Conservation (phyloP, 1,139 yeast genomes). For the Lodderomyces pseudojiufengensis region DNA sequence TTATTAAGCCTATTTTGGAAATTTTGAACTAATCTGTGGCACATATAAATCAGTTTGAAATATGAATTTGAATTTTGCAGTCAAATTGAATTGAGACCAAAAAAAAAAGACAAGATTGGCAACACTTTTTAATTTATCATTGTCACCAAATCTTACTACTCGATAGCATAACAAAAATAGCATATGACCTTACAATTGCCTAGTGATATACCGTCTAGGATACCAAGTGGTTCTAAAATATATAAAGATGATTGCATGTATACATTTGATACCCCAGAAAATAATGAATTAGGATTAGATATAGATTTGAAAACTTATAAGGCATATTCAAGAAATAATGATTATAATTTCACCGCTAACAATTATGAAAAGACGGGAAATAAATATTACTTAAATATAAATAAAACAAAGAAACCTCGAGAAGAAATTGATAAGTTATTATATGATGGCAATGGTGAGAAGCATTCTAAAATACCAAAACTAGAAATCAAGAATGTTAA, state of each 20-base stretch:
- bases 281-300: constrained; percentile 58
- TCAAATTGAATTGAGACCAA: too few species aligned
- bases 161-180: constrained; percentile 2
- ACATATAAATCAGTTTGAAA: constrained; percentile 7
- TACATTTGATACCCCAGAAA: constrained; percentile 71
- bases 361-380: constrained; percentile 54
- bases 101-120: too few species aligned
- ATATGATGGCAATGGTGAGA: constrained; percentile 27
- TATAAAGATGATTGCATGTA: constrained; percentile 84
- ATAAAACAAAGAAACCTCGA: constrained; percentile 42
- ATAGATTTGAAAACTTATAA: constrained; percentile 66
- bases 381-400: constrained; percentile 53
- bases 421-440: constrained; percentile 19
- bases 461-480: constrained; percentile 59
- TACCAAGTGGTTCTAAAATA: constrained; percentile 32
- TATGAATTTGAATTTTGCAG: too few species aligned
- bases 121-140: too few species aligned
- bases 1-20: constrained; percentile 9
- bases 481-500: constrained; percentile 68
- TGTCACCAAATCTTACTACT: neutral
- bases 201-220: constrained; percentile 17
- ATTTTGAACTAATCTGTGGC: constrained; percentile 11
- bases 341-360: constrained; percentile 48
- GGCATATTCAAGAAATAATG: constrained; percentile 54
- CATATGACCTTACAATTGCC: constrained; percentile 19